Evolutionary conservation across 441 rosid species (phyloP).

Genomic region (Erysimum pusillum): DNA sequence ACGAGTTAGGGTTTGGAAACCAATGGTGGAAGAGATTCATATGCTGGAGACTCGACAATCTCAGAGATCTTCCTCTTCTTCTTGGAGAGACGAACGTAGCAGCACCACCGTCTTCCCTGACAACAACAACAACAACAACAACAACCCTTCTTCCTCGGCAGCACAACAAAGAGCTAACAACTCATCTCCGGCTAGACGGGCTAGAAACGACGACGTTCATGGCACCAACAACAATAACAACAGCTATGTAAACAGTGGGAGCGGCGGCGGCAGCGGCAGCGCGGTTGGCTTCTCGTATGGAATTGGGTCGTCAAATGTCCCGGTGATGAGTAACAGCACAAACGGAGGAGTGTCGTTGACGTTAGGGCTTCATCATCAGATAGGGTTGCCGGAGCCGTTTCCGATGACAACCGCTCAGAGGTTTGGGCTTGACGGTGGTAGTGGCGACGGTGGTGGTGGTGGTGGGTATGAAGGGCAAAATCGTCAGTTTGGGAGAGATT

Average conservation of each 20-base stretch:
- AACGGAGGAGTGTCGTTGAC: slow-evolving; percentile 71
- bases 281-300: slow-evolving; percentile 39
- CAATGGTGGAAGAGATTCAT: slow-evolving; percentile 94
- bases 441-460: slow-evolving; percentile 54
- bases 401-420: slow-evolving; percentile 73
- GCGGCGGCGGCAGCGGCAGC: slow-evolving; percentile 37
- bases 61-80: slow-evolving; percentile 63
- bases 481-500: slow-evolving; percentile 72
- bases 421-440: slow-evolving; percentile 68
- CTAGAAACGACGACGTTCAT: slow-evolving; percentile 57
- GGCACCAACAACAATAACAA: slow-evolving; percentile 44
- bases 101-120: slow-evolving; percentile 53
- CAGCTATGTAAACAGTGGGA: slow-evolving; percentile 43
- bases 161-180: slow-evolving; percentile 45
- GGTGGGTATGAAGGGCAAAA: slow-evolving; percentile 66
- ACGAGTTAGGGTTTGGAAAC: slow-evolving; percentile 92
- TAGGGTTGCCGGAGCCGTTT: slow-evolving; percentile 67
- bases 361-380: slow-evolving; percentile 90
- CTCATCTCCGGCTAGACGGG: slow-evolving; percentile 50
- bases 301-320: slow-evolving; percentile 41
- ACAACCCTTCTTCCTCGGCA: slow-evolving; percentile 53
- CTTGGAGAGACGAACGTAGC: slow-evolving; percentile 56
- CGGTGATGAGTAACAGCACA: slow-evolving; percentile 43
- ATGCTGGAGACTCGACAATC: slow-evolving; percentile 74
- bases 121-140: slow-evolving; percentile 47